Evolutionary conservation across 441 rosid species (phyloP), one percentile per base, ranked within the genome.

Genomic region (Hura crepitans): DNA sequence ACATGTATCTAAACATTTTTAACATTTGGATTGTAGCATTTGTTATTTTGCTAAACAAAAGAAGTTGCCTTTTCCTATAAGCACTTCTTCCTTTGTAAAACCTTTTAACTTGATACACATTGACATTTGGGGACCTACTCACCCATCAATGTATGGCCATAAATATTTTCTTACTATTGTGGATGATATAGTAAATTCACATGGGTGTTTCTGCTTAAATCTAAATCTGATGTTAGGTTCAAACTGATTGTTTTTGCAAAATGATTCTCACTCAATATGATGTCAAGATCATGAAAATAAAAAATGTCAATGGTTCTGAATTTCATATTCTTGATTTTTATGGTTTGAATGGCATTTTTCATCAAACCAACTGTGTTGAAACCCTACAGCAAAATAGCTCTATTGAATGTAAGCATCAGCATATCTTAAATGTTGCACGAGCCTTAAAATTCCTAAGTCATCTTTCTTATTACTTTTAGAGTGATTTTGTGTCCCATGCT

Each of bases 221-320:
- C 2, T 13, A 59, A 59, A 18, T 59, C 25, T 17, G 25, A 59
- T 30, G 5, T 14, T 17, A 31, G 25, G 1, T 1, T 18, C 6
- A 0, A 1, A 4, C 33, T 6, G 22, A 17, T 0, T 0, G 7
- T 4, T 33, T 59, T 18, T 31, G 0, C n/a, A 0, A 0, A 2
- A 11, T 25, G 0, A 4, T 27, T 12, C 2, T 11, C 12, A 56
- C 55, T 17, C 5, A 50, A n/a, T 50, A 17, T 18, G 1, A 17
- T 0, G 5, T 5, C 25, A 50, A n/a, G 6, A 11, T 50, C 22
- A 17, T 17, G 9, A 17, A 23, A 4, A 9, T 50, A 17, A 50
- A 2, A 50, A 50, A 9, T 50, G 55, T 17, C 22, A 50, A 50
- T 50, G 55, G 25, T 0, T 17, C 10, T 17, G 55, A 50, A 5